Percentiles rank a stretch among this genome's conserved stretches.
These are phyloP conservation scores for Remersonia thermophila DNA, from an alignment of 2,329 filamentous ascomycete genomes.

Conservation along the genomic window DNA sequence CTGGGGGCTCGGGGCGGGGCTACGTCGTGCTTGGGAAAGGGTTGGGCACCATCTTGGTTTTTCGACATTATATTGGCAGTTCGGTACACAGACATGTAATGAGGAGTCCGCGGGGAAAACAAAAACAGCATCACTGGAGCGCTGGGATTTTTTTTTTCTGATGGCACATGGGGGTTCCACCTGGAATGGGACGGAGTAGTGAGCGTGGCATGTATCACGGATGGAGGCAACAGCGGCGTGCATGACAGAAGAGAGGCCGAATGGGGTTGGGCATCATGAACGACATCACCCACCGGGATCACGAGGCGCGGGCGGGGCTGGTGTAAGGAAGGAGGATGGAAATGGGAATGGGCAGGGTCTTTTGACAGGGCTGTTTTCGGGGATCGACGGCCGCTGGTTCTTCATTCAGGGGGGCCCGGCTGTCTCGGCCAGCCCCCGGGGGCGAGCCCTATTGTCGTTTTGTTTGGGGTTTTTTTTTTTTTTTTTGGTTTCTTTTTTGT, in stretches of 20 bases:
- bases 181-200: not conserved
- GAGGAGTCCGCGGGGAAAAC: not conserved
- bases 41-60: slow-evolving; percentile 1
- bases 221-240: not conserved
- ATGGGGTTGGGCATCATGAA: slow-evolving; percentile 1
- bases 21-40: slow-evolving; percentile 3
- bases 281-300: not conserved
- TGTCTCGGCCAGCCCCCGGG: too few species aligned
- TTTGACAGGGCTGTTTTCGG: too few species aligned
- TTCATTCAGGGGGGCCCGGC: too few species aligned
- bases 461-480: too few species aligned
- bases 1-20: not conserved
- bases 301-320: too few species aligned
- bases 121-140: not conserved
- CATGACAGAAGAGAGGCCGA: not conserved
- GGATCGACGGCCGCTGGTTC: too few species aligned
- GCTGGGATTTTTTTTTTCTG: not conserved
- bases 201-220: slow-evolving; percentile 5
- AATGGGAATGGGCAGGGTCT: too few species aligned
- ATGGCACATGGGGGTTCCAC: not conserved
- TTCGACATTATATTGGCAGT: not conserved
- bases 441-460: too few species aligned
- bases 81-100: not conserved
- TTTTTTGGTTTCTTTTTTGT: too few species aligned
- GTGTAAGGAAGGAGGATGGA: too few species aligned